These are phyloP conservation scores for Cordyceps cateniannulata DNA, from an alignment of 2,329 filamentous ascomycete species.

Conservation along the genomic window DNA sequence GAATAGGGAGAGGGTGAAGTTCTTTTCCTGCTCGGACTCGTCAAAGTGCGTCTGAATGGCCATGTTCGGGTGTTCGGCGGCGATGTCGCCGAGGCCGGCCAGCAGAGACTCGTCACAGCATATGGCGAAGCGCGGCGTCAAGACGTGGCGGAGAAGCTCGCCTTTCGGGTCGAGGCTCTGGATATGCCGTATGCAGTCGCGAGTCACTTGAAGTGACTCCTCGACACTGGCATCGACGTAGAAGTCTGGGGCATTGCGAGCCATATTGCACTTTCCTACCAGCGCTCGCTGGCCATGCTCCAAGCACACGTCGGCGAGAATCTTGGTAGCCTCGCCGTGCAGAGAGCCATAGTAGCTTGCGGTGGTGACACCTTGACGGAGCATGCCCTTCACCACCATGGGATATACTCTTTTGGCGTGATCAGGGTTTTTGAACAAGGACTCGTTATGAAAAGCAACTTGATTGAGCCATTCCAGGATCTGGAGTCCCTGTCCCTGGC, in stretches of 20 bases:
- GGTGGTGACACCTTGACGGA: conserved; percentile 57
- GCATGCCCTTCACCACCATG: conserved; percentile 47
- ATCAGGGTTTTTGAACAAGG: conserved; percentile 46
- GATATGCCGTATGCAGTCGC: conserved; percentile 42
- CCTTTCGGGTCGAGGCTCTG: conserved; percentile 36
- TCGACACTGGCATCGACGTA: conserved; percentile 41
- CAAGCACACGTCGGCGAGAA: conserved; percentile 49
- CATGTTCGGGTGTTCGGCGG: conserved; percentile 38
- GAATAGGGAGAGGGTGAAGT: conserved; percentile 48
- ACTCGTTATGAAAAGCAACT: conserved; percentile 60
- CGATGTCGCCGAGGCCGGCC: conserved; percentile 47
- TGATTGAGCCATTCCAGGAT: conserved; percentile 57
- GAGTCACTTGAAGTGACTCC: conserved; percentile 43
- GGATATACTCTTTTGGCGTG: conserved; percentile 49
- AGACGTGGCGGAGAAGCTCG: conserved; percentile 39
- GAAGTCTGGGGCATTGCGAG: conserved; percentile 48
- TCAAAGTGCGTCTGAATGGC: conserved; percentile 63
- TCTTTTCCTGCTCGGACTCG: conserved; percentile 55
- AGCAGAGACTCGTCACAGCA: conserved; percentile 51
- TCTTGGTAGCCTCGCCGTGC: conserved; percentile 49
- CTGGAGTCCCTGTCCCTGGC: conserved; percentile 43
- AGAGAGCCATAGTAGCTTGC: conserved; percentile 54
- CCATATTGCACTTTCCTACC: conserved; percentile 58
- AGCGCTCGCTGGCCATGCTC: conserved; percentile 51
- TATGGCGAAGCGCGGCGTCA: conserved; percentile 57